Base-by-base conservation (phyloP, 1,139 yeast species). In the Kluyveromyces marxianus region DNA sequence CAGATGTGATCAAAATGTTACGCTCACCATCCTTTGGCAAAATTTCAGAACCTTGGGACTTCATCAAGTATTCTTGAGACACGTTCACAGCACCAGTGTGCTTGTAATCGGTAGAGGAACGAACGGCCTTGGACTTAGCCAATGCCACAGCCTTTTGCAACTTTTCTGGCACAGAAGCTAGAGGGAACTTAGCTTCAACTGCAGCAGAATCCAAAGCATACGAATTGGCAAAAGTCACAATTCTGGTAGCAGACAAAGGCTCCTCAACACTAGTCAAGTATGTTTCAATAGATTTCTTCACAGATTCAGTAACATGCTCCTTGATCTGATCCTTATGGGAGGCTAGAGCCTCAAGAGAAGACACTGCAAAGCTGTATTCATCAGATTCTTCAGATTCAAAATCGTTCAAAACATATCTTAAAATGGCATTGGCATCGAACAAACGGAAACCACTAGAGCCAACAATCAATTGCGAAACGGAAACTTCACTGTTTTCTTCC, bases 1-100 rank as follows among this genome's bases (percentile, higher is more conserved):
- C 97, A 26, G 97, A 90, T 1, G 98, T 90, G 61, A 92, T 81
- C 56, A 92, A 73, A 48, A 92, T 77, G 66, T 92, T 92, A 62
- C 85, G 76, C 68, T 85, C 85, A 45, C 76, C 77, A 24, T 75
- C 70, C 55, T 77, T 77, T 48, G 97, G 97, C 48, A 74, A 59
- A 48, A 77, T 69, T 47, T 67, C 65, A 10, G 44, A 46, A 27
- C 46, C 58, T 26, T 44, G 51, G 29, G 69, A 53, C 49, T 68
- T 68, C 21, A 74, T 75, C 25, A 67, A 59, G 48, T 65, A 67
- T 7, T 75, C 77, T 21, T 67, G 52, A 46, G 67, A 66, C 44
- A 81, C 65, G 39, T 77, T 72, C 41, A 66, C 68, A 5, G 64
- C 75, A 36, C 90, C 90, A 25, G 86, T 82, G 56, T 81, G 75